Percentiles rank a stretch among this genome's conserved stretches.
Evolutionary conservation across 2,329 filamentous ascomycete species (phyloP).

Genomic region (Aureobasidium vineae): DNA sequence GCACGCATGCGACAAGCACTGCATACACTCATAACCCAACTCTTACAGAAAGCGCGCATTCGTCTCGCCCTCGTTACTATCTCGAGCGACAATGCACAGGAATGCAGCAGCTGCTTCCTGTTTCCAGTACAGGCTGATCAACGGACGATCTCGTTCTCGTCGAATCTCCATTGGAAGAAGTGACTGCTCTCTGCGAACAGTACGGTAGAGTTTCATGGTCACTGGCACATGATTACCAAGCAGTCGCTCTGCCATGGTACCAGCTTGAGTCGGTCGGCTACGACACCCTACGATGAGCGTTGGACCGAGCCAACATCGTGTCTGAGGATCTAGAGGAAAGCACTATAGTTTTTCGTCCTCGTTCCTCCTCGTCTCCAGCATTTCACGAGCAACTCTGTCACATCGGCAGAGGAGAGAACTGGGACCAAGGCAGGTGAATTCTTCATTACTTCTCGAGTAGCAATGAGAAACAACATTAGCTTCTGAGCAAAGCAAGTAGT

Average conservation of each 20-base stretch:
- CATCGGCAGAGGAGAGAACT: not conserved
- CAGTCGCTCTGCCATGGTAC: not conserved
- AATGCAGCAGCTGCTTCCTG: not conserved
- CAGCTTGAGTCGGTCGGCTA: not conserved
- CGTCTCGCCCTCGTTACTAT: no score
- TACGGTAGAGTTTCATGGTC: no score
- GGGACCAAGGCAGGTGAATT: not conserved
- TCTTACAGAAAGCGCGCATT: no score
- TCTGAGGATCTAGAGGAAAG: not conserved
- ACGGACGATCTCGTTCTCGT: no score
- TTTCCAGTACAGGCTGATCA: no score
- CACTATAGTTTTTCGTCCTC: no score
- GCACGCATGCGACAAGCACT: not conserved
- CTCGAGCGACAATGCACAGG: rapidly evolving
- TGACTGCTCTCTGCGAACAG: no score
- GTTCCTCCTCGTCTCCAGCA: not conserved
- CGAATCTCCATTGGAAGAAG: no score
- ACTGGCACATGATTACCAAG: not conserved
- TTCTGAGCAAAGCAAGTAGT: not conserved
- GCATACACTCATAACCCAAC: not conserved
- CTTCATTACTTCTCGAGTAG: not conserved
- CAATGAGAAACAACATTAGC: not conserved
- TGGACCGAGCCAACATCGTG: no score
- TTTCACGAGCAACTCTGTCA: not conserved
- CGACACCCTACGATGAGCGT: no score